Conservation (phyloP, 192 early-diverging fungal species). For the Coemansia sp. region DNA sequence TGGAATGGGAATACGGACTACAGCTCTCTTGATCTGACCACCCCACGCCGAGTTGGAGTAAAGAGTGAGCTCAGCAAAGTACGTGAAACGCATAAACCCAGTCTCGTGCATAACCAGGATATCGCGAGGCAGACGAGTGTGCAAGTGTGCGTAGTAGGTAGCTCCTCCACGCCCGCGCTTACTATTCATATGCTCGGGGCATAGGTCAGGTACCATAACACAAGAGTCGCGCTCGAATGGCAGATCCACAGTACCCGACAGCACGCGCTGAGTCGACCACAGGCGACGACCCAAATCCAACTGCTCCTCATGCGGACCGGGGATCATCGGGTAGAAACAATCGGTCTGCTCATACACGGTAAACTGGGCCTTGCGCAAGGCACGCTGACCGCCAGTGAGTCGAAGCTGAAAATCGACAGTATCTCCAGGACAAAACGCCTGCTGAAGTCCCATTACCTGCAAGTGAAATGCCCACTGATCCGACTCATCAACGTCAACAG, state of each 20-base stretch:
- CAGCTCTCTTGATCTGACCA: conserved; percentile 15
- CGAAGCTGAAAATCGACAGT: conserved; percentile 38
- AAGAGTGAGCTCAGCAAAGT: conserved; percentile 28
- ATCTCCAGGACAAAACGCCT: conserved; percentile 45
- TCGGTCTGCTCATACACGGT: conserved; percentile 40
- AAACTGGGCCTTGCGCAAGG: conserved; percentile 30
- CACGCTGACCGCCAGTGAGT: conserved; percentile 17
- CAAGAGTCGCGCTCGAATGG: conserved; percentile 41
- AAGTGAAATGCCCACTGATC: conserved; percentile 27
- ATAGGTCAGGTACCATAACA: conserved; percentile 17
- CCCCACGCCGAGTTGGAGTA: conserved; percentile 34
- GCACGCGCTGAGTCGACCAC: conserved; percentile 25
- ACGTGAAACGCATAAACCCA: conserved; percentile 32
- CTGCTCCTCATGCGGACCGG: conserved; percentile 45
- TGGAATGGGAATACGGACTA: conserved; percentile 30
- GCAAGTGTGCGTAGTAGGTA: conserved; percentile 36
- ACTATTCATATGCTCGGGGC: conserved; percentile 30
- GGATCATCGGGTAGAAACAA: conserved; percentile 49
- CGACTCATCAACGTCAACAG: conserved; percentile 10
- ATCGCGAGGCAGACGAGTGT: conserved; percentile 14
- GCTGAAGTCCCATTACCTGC: conserved; percentile 30
- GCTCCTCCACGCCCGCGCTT: conserved; percentile 11
- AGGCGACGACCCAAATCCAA: conserved; percentile 43
- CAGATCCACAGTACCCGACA: conserved; percentile 20
- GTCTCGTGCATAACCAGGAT: conserved; percentile 32